Evolutionary conservation across 352 stramenopile genomes (phyloP), one percentile per base, ranked within the genome.

Genomic region (Pythium guiyangense): DNA sequence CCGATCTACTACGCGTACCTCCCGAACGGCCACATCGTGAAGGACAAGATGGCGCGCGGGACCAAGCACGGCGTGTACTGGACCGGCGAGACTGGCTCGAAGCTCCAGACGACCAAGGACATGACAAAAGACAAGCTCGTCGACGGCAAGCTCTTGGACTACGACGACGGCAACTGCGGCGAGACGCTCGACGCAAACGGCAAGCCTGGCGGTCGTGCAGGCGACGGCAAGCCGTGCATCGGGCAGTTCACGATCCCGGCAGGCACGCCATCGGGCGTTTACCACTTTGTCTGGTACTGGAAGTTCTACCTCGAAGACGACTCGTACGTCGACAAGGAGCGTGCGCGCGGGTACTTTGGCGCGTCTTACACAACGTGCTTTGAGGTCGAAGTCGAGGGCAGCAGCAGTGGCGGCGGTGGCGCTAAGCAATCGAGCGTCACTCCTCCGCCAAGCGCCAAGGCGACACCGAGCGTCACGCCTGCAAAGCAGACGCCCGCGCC

Each of bases 231-330:
- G 57, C 78, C 78, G 3, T 88, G 78, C 39, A 67, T 88, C 29
- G 72, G 78, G 6, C 64, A 65, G 22, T 88, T 88, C 48, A 65
- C 60, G 31, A 66, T 86, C 42, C 75, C 78, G 0, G 51, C 46
- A 8, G 72, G 72, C 26, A 84, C 73, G 0, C 20, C 68, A 10
- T 60, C 75, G 1, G 78, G 78, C 15, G 66, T 79, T 40, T 88
- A 85, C 63, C 78, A 79, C 34, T 77, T 86, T 61, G 78, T 88
- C 10, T 88, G 78, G 78, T 86, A 80, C 58, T 88, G 78, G 78
- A 84, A 74, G 45, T 88, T 84, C 59, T 88, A 79, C 62, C 54
- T 84, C 6, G 70, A 84, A 34, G 57, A 85, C 47, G 64, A 69
- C 46, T 59, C 57, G 2, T 88, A 88, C 52, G 65, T 81, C 5